phyloP scores from a whole-genome alignment of 495 filamentous ascomycete genomes.

The Chaetomium tenue region DNA sequence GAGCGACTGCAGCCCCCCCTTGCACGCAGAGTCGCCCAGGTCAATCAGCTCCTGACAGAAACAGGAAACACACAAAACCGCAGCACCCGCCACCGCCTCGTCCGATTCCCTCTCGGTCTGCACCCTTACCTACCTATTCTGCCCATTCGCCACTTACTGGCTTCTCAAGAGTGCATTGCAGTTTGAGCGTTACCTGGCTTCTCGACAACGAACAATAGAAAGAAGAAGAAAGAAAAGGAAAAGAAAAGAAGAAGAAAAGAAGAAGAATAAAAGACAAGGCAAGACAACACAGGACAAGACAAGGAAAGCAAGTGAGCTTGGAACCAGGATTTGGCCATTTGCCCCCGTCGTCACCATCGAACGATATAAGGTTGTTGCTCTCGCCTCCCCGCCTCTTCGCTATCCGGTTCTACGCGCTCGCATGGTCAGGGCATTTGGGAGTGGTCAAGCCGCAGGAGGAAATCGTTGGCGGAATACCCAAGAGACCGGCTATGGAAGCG shows the following conservation, averaged over 20 bases:
- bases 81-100: conserved; percentile 17
- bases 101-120: conserved; percentile 5
- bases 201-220: neutral
- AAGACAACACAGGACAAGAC: neutral
- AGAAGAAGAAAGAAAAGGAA: neutral
- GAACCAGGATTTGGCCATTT: neutral
- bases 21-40: neutral
- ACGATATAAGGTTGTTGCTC: neutral
- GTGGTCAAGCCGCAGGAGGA: conserved; percentile 18
- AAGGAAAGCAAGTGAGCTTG: neutral
- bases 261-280: neutral
- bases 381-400: neutral
- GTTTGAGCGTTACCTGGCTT: conserved; percentile 15
- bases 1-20: conserved; percentile 18
- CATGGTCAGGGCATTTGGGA: conserved; percentile 15
- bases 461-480: conserved; percentile 7
- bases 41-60: conserved; percentile 23
- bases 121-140: neutral
- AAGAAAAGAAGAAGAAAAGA: neutral
- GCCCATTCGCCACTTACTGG: neutral
- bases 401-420: neutral
- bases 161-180: conserved; percentile 4
- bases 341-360: neutral
- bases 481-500: conserved; percentile 52
- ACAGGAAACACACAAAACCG: conserved; percentile 29